These are phyloP conservation scores for Cercis canadensis DNA, from an alignment of 306 rosid species.

Conservation along the genomic window DNA sequence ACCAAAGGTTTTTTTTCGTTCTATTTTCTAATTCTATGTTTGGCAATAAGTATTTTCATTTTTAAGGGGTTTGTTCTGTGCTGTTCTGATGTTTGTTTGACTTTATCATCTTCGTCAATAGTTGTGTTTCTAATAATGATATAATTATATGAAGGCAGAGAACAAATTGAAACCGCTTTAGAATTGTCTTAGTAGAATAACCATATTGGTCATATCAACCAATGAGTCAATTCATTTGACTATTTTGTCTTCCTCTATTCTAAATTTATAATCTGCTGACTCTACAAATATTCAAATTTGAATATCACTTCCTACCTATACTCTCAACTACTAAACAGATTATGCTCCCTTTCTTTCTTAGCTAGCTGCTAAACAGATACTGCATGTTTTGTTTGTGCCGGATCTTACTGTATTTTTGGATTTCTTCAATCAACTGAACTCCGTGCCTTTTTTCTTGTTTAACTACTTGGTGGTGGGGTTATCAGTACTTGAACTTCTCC, in stretches of 20 bases:
- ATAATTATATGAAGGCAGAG: background rate
- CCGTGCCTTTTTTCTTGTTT: background rate
- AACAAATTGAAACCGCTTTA: background rate
- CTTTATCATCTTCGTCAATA: slow-evolving; percentile 7
- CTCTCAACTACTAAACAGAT: slow-evolving; percentile 15
- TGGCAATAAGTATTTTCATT: background rate
- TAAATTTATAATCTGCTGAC: background rate
- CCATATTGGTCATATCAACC: slow-evolving; percentile 27
- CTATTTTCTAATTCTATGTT: background rate
- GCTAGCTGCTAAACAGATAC: background rate
- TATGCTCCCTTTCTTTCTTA: background rate
- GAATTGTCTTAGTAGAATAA: slow-evolving; percentile 10
- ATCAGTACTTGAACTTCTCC: background rate
- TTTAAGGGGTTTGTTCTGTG: background rate
- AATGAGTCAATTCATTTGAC: slow-evolving; percentile 32
- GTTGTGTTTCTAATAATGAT: background rate
- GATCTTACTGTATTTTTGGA: background rate
- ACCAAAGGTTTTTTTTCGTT: slow-evolving; percentile 56
- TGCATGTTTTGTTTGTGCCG: background rate
- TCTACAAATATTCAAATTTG: background rate
- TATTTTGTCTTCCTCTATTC: slow-evolving; percentile 35
- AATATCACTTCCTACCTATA: slow-evolving; percentile 14
- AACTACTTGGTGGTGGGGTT: background rate
- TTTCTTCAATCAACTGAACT: background rate
- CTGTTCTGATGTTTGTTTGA: background rate